phyloP scores from a whole-genome alignment of 805 yeast species.

The Candida qinlingensis region DNA sequence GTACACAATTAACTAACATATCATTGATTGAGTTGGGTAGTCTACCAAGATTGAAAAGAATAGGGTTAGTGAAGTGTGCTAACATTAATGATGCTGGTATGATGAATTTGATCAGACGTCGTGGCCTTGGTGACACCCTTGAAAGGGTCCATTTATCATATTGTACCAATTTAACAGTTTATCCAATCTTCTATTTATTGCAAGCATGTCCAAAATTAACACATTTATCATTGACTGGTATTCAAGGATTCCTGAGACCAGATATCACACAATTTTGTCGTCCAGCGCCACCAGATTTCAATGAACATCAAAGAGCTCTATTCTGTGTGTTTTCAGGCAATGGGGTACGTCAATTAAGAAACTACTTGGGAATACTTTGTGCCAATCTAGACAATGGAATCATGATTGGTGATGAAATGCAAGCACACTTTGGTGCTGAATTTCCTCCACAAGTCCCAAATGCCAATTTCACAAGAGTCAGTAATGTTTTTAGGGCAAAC shows the following conservation, averaged over 20 bases:
- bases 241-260: conserved; percentile 77
- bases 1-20: conserved; percentile 80
- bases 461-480: not conserved
- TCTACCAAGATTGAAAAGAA: conserved; percentile 76
- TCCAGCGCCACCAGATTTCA: conserved; percentile 89
- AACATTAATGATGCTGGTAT: conserved; percentile 85
- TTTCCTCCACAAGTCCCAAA: not conserved
- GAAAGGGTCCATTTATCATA: conserved; percentile 93
- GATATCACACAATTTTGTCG: conserved; percentile 87
- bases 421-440: not conserved
- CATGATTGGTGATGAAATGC: not conserved
- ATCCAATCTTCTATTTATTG: conserved; percentile 70
- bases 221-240: conserved; percentile 89
- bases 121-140: conserved; percentile 72
- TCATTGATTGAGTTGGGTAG: conserved; percentile 72
- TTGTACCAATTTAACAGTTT: conserved; percentile 73
- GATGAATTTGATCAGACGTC: conserved; percentile 55
- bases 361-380: conserved; percentile 46
- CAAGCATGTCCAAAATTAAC: conserved; percentile 81
- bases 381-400: not conserved
- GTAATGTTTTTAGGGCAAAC: not conserved
- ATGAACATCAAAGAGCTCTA: conserved; percentile 72
- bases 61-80: conserved; percentile 88
- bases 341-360: conserved; percentile 75
- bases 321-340: conserved; percentile 93